phyloP scores from a whole-genome alignment of 2,329 filamentous ascomycete species.

The Cladosporium sp. region DNA sequence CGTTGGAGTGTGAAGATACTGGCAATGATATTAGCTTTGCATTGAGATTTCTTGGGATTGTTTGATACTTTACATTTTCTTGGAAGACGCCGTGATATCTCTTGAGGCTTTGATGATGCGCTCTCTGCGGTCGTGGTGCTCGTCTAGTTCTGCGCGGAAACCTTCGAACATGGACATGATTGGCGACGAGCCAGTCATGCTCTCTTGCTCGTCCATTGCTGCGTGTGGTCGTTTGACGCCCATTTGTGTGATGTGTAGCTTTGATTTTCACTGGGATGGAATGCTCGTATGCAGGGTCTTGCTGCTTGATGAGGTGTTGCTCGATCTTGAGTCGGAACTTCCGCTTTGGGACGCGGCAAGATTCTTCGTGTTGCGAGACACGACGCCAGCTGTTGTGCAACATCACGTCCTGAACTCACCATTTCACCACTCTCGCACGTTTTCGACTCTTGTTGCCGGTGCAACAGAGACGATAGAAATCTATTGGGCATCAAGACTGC shows the following conservation, averaged over 20 bases:
- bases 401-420: slow-evolving; percentile 3
- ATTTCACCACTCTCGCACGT: background rate
- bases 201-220: slow-evolving; percentile 20
- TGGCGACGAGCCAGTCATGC: slow-evolving; percentile 39
- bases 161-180: slow-evolving; percentile 74
- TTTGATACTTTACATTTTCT: slow-evolving; percentile 76
- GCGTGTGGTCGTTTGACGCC: slow-evolving; percentile 24
- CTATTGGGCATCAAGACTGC: background rate
- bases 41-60: background rate
- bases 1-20: slow-evolving; percentile 85
- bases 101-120: slow-evolving; percentile 86
- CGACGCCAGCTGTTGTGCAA: background rate
- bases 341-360: slow-evolving; percentile 9
- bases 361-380: slow-evolving; percentile 10
- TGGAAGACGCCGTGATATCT: slow-evolving; percentile 90
- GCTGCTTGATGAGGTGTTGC: slow-evolving; percentile 4
- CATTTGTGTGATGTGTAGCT: slow-evolving; percentile 8
- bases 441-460: background rate
- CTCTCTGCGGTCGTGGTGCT: slow-evolving; percentile 91
- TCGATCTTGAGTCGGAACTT: background rate
- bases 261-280: background rate
- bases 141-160: slow-evolving; percentile 86
- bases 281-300: slow-evolving; percentile 1
- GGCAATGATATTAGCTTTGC: background rate
- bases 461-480: background rate